These are phyloP conservation scores for Penicillium tannophilum DNA, from an alignment of 495 filamentous ascomycete species.

Conservation along the genomic window DNA sequence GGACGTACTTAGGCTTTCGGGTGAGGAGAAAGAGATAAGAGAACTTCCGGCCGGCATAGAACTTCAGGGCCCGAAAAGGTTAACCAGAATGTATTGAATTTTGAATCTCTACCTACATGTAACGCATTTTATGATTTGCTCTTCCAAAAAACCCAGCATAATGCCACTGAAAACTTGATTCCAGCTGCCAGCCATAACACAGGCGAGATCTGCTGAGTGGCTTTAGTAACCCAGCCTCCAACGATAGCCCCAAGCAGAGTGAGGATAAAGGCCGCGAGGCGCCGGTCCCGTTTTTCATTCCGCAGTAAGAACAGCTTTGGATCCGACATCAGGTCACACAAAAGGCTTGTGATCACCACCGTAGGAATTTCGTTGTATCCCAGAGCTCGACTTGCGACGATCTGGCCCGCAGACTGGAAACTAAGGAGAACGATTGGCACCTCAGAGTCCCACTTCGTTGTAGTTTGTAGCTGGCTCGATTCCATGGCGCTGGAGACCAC, in stretches of 20 bases:
- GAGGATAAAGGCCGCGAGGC: conserved; percentile 55
- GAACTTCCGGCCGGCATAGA: too few relatives aligned
- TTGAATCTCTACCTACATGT: background rate
- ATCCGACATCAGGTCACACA: conserved; percentile 65
- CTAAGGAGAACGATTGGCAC: conserved; percentile 63
- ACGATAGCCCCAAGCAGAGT: conserved; percentile 62
- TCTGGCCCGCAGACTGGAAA: conserved; percentile 70
- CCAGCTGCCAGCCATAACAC: conserved; percentile 58
- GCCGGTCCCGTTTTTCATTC: conserved; percentile 67
- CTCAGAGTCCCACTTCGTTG: conserved; percentile 28
- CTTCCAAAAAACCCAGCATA: conserved; percentile 43
- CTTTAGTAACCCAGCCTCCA: conserved; percentile 64
- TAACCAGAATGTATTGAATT: too few relatives aligned
- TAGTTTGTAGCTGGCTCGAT: conserved; percentile 2
- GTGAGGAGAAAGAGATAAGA: too few relatives aligned
- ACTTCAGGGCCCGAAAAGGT: too few relatives aligned
- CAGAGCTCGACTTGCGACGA: conserved; percentile 61
- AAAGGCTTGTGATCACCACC: conserved; percentile 68
- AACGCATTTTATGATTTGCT: conserved; percentile 7
- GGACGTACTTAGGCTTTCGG: too few relatives aligned
- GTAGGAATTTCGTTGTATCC: conserved; percentile 71
- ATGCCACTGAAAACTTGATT: conserved; percentile 49
- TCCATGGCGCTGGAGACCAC: conserved; percentile 39
- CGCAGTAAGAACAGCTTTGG: conserved; percentile 51
- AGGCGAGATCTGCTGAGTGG: conserved; percentile 46